phyloP scores from a whole-genome alignment of 352 stramenopile species.

The Phytophthora capsici region DNA sequence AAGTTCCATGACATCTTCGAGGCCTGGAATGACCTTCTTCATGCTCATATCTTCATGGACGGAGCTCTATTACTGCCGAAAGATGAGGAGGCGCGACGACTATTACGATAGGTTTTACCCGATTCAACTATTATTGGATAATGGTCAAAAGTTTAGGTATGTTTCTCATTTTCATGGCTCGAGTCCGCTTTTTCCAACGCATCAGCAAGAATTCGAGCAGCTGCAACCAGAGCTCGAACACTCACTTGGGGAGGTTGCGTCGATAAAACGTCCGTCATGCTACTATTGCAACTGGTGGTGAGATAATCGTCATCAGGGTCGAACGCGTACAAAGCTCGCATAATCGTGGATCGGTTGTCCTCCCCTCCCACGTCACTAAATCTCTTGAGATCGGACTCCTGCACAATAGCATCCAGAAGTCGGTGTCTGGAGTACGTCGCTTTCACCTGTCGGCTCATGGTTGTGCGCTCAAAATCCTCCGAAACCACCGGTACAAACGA shows the following conservation, averaged over 20 bases:
- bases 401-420: constrained; percentile 59
- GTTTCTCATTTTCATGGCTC: constrained; percentile 11
- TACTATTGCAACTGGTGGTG: not conserved
- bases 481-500: constrained; percentile 30
- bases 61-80: constrained; percentile 5
- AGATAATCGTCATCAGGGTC: constrained; percentile 15
- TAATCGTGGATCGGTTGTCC: constrained; percentile 38
- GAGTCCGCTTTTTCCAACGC: constrained; percentile 42
- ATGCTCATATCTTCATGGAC: constrained; percentile 36
- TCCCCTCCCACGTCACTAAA: constrained; percentile 38
- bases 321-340: constrained; percentile 49
- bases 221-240: constrained; percentile 46
- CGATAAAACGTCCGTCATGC: constrained; percentile 35
- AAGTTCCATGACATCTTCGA: constrained; percentile 23
- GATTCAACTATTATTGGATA: too few relatives aligned
- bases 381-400: constrained; percentile 51
- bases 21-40: constrained; percentile 37
- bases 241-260: constrained; percentile 31
- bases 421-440: constrained; percentile 53
- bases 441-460: constrained; percentile 50
- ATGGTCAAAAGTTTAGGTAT: not conserved
- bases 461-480: constrained; percentile 65
- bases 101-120: constrained; percentile 7
- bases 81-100: constrained; percentile 33
- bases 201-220: constrained; percentile 53